Evolutionary conservation across 2,329 filamentous ascomycete species (phyloP).

Genomic region (Drechslera avenae): DNA sequence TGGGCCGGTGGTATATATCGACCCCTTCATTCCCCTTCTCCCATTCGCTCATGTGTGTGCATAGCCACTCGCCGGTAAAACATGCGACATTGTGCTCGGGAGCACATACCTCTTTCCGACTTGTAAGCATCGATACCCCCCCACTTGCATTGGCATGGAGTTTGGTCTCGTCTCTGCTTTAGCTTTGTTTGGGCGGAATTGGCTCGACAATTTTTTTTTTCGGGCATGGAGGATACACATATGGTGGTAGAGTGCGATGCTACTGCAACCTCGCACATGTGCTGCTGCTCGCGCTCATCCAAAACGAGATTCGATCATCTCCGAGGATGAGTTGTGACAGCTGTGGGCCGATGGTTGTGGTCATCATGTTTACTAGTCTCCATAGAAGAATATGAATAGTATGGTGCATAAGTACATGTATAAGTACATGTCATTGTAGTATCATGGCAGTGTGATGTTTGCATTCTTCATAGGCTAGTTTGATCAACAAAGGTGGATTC

Average conservation of each 20-base stretch:
- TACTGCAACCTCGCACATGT: neutral
- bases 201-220: neutral
- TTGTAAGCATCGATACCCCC: conserved; percentile 35
- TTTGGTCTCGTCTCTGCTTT: neutral
- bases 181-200: neutral
- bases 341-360: conserved; percentile 1
- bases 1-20: neutral
- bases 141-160: conserved; percentile 11
- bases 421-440: too few relatives aligned
- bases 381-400: neutral
- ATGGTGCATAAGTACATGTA: neutral
- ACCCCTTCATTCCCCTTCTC: conserved; percentile 1
- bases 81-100: neutral
- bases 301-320: conserved; percentile 11
- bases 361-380: conserved; percentile 1
- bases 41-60: conserved; percentile 1
- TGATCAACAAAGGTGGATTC: neutral
- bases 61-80: neutral
- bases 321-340: neutral
- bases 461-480: neutral
- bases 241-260: too few relatives aligned
- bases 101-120: conserved; percentile 11
- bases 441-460: too few relatives aligned
- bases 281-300: neutral
- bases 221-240: too few relatives aligned